Base-by-base conservation (phyloP, 495 filamentous ascomycete species). In the Chaetomidium leptoderma region DNA sequence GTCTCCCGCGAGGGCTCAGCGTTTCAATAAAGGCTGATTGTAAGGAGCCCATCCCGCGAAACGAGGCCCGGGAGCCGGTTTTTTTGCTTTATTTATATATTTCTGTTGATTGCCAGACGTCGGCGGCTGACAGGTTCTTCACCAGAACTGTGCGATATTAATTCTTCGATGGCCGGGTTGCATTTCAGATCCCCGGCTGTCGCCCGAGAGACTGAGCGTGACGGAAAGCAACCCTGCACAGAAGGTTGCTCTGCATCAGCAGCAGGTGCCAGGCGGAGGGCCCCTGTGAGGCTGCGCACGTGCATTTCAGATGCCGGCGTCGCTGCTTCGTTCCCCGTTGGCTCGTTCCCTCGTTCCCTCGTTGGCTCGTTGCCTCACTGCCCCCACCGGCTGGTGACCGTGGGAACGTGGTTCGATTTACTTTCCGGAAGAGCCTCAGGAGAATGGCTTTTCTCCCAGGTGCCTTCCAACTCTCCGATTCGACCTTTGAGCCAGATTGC, bases 11-110 rank as follows among this genome's bases (percentile, higher is more conserved):
- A 24, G 46, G 29, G 47, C 16, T 32, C 35, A 46, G 37, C 33
- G 59, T 57, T 57, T 62, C 49, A 57, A 54, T 58, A 62, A 21
- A 62, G 59, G 47, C 48, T 53, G 54, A 57, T 48, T 36, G 24
- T 57, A 24, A 17, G 10, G 23, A 49, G 23, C 14, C 17, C 16
- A 17, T 40, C 36, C 36, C 10, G 37, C 37, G 16, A 19, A 35
- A 32, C 19, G 10, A 24, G 35, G 49, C 40, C 40, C 40, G 40
- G 14, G 40, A 24, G 40, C 40, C 40, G 10, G 35, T 36, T 36
- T 36, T 11, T 36, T 36, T 11, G n/a, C n/a, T n/a, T 11, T 16
- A 11, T 33, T 6, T 33, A 6, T 33, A 33, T 11, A 6, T 33
- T 33, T 6, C 32, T 11, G 32, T 11, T 6, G 32, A 6, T 6